Evolutionary conservation across 331 rosid species (phyloP), one percentile per base, ranked within the genome.

Genomic region (Cydonia oblonga): DNA sequence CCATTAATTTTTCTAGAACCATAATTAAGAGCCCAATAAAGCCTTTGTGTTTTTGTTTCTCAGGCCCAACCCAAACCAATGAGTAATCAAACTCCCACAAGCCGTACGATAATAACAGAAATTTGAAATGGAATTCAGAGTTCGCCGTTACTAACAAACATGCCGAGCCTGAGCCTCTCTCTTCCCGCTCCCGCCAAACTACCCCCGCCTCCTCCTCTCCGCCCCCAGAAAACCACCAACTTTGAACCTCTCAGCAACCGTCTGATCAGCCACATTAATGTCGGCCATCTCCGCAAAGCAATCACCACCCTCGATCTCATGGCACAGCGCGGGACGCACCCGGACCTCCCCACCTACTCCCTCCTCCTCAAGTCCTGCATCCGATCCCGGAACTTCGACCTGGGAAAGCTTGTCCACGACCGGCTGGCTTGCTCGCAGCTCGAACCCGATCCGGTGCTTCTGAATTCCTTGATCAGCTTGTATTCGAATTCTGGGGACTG

Each of bases 341-440:
- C 71, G 0, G 80, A 62, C 44, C 70, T 69, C 62, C 38, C 72
- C 66, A 52, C 76, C 71, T 62, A 32, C 70, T 77, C 80, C 33
- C 76, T 62, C 71, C 75, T 76, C 66, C 76, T 77, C 80, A 70
- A 63, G 22, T 61, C 80, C 60, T 70, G 80, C 59, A 56, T 77
- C 70, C 30, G 80, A 58, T 77, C 80, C 61, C 76, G 67, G 6
- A 70, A 35, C 25, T 77, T 70, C 72, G 59, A 53, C 10, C 81
- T 77, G 25, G 72, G 66, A 4, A 70, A 53, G 14, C 66, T 62
- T 26, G 66, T 70, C 63, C 80, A 76, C 63, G 65, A 44, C 15
- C 70, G 32, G 4, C 6, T 76, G 25, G 9, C 29, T 14, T 9
- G 5, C 0, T 77, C 72, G 7, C 6, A 52, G 7, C 81, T 77